A percentile compares a stretch with the other conserved stretches of the same genome.
Evolutionary conservation across 345 rosid species (phyloP).

Genomic region (Linum trigynum): DNA sequence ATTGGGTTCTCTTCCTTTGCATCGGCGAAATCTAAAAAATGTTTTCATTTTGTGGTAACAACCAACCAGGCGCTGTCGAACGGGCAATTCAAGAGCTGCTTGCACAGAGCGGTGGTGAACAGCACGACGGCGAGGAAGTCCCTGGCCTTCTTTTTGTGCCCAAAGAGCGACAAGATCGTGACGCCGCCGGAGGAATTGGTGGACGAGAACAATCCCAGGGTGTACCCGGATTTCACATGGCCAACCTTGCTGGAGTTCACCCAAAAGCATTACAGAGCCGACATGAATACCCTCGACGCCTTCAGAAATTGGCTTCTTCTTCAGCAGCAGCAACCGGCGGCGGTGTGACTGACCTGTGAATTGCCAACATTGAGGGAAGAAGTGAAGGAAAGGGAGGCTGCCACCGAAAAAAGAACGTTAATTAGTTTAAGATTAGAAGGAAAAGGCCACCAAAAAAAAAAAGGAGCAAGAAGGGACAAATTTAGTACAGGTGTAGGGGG

Average conservation of each 20-base stretch:
- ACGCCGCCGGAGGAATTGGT: slow-evolving; percentile 17
- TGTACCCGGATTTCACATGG: slow-evolving; percentile 20
- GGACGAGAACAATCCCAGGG: slow-evolving; percentile 5
- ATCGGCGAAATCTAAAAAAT: background rate
- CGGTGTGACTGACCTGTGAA: too few relatives aligned
- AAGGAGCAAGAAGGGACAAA: too few relatives aligned
- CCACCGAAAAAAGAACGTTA: too few relatives aligned
- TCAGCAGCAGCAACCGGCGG: background rate
- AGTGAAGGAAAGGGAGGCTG: too few relatives aligned
- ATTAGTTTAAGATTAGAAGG: too few relatives aligned
- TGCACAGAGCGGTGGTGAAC: slow-evolving; percentile 20
- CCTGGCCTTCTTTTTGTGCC: slow-evolving; percentile 17
- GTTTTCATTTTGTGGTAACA: background rate
- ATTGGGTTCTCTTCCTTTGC: too few relatives aligned
- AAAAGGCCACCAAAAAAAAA: too few relatives aligned
- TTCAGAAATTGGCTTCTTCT: slow-evolving; percentile 13
- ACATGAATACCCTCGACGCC: slow-evolving; percentile 13
- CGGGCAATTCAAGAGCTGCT: slow-evolving; percentile 19
- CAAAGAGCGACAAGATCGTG: slow-evolving; percentile 16
- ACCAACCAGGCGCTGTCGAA: slow-evolving; percentile 13
- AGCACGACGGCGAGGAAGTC: slow-evolving; percentile 11
- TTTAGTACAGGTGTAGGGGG: too few relatives aligned
- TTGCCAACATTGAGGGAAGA: too few relatives aligned
- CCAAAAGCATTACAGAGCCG: slow-evolving; percentile 19
- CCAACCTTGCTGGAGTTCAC: slow-evolving; percentile 11